A percentile compares a stretch with the other conserved stretches of the same genome.
These are phyloP conservation scores for Colletotrichum caudatum DNA, from an alignment of 2,329 filamentous ascomycete genomes.

Conservation along the genomic window DNA sequence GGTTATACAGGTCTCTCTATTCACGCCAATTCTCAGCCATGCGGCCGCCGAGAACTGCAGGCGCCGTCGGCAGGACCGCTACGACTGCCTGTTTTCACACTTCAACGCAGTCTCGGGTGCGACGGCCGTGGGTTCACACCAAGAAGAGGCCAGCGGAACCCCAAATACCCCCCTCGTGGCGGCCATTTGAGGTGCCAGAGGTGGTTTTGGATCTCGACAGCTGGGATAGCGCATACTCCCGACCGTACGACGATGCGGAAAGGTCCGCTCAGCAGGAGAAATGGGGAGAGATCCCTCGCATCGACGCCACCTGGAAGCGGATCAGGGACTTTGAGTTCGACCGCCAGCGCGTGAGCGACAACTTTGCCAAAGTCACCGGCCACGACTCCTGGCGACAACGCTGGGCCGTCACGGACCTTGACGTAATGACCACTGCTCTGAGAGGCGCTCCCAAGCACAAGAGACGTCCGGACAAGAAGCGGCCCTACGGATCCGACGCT, in stretches of 20 bases:
- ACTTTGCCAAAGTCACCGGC: slow-evolving; percentile 33
- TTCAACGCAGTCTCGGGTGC: not conserved
- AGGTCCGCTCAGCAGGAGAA: slow-evolving; percentile 49
- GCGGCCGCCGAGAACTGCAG: slow-evolving; percentile 8
- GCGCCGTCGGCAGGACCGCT: slow-evolving; percentile 7
- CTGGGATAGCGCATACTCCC: slow-evolving; percentile 58
- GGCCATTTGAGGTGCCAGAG: slow-evolving; percentile 51
- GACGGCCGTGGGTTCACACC: slow-evolving; percentile 21
- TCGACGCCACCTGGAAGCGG: slow-evolving; percentile 45
- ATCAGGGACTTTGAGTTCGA: slow-evolving; percentile 49
- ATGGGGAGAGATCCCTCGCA: slow-evolving; percentile 48
- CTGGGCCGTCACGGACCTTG: slow-evolving; percentile 57
- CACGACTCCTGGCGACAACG: slow-evolving; percentile 36
- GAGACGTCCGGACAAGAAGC: not conserved
- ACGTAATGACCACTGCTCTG: slow-evolving; percentile 58
- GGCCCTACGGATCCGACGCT: not conserved
- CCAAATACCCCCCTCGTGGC: slow-evolving; percentile 30
- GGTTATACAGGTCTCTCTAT: not conserved
- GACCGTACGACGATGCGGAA: slow-evolving; percentile 53
- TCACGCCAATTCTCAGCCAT: slow-evolving; percentile 11
- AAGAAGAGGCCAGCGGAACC: slow-evolving; percentile 27
- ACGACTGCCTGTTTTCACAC: slow-evolving; percentile 20
- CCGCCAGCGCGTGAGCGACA: slow-evolving; percentile 35
- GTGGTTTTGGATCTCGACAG: slow-evolving; percentile 66
- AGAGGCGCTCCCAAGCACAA: slow-evolving; percentile 22